Evolutionary conservation across 73 alveolate genomes (phyloP), one percentile per base, ranked within the genome.

Genomic region (Effrenium voratum): DNA sequence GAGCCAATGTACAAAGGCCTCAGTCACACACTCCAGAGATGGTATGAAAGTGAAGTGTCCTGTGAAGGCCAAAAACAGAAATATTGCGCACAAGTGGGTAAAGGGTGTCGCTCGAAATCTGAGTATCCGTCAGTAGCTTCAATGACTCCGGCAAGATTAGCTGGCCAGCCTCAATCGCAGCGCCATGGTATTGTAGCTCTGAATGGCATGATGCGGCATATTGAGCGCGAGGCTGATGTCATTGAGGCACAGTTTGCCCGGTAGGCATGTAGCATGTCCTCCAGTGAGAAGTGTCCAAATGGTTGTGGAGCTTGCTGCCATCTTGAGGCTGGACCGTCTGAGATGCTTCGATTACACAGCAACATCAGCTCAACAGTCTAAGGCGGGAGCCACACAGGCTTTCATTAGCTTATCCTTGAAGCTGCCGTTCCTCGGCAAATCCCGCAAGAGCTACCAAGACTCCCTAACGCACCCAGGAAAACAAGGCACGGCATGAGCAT

Each of bases 381-480:
- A 87, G 95, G 72, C 30, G 30, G 44, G 4, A 30, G 40, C 96
- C 41, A 90, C 96, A 34, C 96, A 90, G 12, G 96, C 81, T n/a
- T 90, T 90, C 28, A 86, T 90, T 4, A 90, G 96, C 96, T 90
- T 90, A 86, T 90, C 96, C 75, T 68, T 90, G 87, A 90, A 90
- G 49, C 87, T 90, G 81, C 96, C 96, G 50, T 90, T 90, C 96
- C 96, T 90, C 41, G 55, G 70, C 70, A 2, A 36, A n/a, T n/a
- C n/a, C n/a, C n/a, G n/a, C 8, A 60, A 70, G 81, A 34, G 81
- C 24, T 70, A 46, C 47, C 30, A 8, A n/a, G 30, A 16, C 5
- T 26, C 47, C 34, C 81, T 13, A 66, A 66, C 2, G 79, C 40
- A 5, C 77, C n/a, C 77, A 63, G 8, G n/a, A 8, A 30, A 63